Evolutionary conservation across 2,329 filamentous ascomycete genomes (phyloP).

Genomic region (Diaporthe batatas): DNA sequence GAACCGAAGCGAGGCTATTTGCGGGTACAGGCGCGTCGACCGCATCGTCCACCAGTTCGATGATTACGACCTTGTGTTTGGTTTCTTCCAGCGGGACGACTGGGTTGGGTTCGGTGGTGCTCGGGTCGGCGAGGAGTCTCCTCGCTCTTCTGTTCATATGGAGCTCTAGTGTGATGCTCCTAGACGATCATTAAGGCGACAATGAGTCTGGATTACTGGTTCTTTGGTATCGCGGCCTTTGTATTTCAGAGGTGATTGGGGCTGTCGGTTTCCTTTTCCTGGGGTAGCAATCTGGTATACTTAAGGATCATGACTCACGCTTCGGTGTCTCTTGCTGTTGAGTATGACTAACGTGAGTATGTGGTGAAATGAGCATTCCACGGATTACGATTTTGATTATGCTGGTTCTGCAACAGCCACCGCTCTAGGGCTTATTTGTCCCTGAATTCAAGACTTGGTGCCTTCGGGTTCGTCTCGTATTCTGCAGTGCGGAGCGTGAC

Average conservation of each 20-base stretch:
- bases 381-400: not conserved
- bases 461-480: no score
- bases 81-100: conserved; percentile 93
- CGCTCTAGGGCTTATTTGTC: not conserved
- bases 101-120: conserved; percentile 70
- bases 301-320: conserved; percentile 15
- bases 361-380: not conserved
- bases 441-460: no score
- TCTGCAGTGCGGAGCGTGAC: not conserved
- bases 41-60: conserved; percentile 98
- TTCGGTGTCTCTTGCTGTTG: not conserved
- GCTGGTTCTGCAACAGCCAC: not conserved
- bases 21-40: conserved; percentile 90
- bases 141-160: conserved; percentile 6
- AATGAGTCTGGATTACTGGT: not conserved
- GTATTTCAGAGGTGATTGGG: not conserved
- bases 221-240: not conserved
- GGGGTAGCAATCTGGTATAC: conserved; percentile 4
- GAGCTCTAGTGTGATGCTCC: not conserved
- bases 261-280: not conserved
- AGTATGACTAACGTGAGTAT: not conserved
- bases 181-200: not conserved
- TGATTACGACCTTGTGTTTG: conserved; percentile 95
- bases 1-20: conserved; percentile 79
- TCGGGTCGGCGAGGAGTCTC: conserved; percentile 65